A percentile compares a stretch with the other conserved stretches of the same genome.
These are phyloP conservation scores for Fusarium fujikuroi DNA, from an alignment of 2,329 filamentous ascomycete species.

Conservation along the genomic window DNA sequence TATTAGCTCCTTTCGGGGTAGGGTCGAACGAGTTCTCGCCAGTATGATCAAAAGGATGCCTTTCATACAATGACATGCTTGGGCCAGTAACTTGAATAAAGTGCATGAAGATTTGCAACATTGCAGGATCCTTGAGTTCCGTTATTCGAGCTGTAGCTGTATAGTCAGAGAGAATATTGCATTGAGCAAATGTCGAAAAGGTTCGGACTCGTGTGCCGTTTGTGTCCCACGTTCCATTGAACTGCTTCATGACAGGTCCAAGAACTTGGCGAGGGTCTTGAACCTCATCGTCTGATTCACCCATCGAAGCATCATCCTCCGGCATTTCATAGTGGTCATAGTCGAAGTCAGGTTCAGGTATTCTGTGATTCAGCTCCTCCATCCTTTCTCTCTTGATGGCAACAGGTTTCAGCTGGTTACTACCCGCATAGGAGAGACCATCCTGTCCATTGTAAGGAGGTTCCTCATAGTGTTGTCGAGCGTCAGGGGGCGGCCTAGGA, in stretches of 20 bases:
- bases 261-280: conserved; percentile 52
- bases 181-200: conserved; percentile 60
- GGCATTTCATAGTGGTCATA: conserved; percentile 45
- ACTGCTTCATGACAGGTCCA: conserved; percentile 51
- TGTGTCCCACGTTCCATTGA: conserved; percentile 43
- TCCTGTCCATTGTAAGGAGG: conserved; percentile 20
- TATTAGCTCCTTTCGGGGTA: conserved; percentile 71
- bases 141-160: conserved; percentile 72
- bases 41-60: conserved; percentile 78
- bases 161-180: conserved; percentile 71
- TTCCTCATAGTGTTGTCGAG: conserved; percentile 26
- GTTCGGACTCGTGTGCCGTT: conserved; percentile 59
- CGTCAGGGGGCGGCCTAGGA: conserved; percentile 23
- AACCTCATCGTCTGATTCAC: conserved; percentile 68
- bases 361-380: conserved; percentile 8
- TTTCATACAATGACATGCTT: conserved; percentile 86
- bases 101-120: conserved; percentile 86
- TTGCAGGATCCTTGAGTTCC: conserved; percentile 82
- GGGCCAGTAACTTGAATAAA: conserved; percentile 91
- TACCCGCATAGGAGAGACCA: conserved; percentile 8
- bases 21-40: conserved; percentile 66
- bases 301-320: conserved; percentile 71
- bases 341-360: conserved; percentile 39
- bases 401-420: conserved; percentile 8
- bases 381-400: conserved; percentile 16